Evolutionary conservation across 805 yeast species (phyloP), one percentile per base, ranked within the genome.

Genomic region (Starmerella roubikii): DNA sequence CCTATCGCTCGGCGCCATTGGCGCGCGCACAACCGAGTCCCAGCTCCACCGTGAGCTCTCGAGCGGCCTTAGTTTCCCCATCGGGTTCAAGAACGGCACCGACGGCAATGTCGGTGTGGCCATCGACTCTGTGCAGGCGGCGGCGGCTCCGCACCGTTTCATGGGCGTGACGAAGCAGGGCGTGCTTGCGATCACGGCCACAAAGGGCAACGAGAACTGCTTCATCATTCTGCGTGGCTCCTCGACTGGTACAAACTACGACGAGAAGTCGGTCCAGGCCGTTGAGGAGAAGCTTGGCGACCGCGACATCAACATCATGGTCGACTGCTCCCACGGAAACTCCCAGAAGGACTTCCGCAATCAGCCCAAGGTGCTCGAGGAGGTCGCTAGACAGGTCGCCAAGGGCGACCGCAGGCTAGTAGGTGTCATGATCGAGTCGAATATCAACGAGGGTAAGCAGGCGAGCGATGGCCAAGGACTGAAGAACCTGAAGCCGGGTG

Each of bases 21-120:
- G 98, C 57, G 98, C 98, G 41, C 78, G 98, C 68, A 88, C 98
- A 42, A 88, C 98, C 34, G 98, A 88, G 66, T 88, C 96, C 32
- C 98, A 88, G 64, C 73, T 88, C 45, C 98, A 88, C 67, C 78
- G 98, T 65, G 98, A 88, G 65, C 74, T 88, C 53, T 93, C 97
- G 17, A 86, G 96, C 8, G 98, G 98, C 38, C 69, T 91, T 45
- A 82, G 94, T n/a, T 88, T 88, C 88, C 98, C 98, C 42, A 76
- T 88, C 41, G 98, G 98, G 36, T 88, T 88, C 79, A 88, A 88
- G 67, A 88, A 88, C 60, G 98, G 97, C 62, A 88, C 98, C 30
- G 98, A 88, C 60, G 98, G 98, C 57, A 71, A 91, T 36, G 67
- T 88, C 46, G 79, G 75, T 42, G 96, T 88, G 46, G 94, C 98